phyloP scores from a whole-genome alignment of 306 rosid species.

The Amphicarpaea edgeworthii region DNA sequence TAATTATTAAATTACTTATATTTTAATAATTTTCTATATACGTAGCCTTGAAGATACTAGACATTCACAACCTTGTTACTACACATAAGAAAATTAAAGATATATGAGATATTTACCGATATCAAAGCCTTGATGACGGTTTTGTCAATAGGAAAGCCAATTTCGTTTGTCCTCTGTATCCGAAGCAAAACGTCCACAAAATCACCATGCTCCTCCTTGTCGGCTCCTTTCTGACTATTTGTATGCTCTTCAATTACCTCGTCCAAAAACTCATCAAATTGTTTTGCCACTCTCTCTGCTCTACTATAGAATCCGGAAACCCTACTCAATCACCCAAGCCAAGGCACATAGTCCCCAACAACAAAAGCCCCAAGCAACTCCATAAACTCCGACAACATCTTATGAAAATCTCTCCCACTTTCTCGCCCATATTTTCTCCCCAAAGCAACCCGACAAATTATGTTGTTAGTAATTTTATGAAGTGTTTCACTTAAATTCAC shows the following conservation, averaged over 20 bases:
- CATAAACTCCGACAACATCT: slow-evolving; percentile 43
- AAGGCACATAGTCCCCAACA: slow-evolving; percentile 62
- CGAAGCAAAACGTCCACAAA: slow-evolving; percentile 65
- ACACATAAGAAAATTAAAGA: too few species aligned
- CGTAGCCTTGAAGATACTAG: too few species aligned
- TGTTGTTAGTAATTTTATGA: slow-evolving; percentile 40
- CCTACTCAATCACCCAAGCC: slow-evolving; percentile 56
- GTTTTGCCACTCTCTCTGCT: slow-evolving; percentile 51
- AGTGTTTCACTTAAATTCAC: slow-evolving; percentile 55
- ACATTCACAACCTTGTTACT: too few species aligned
- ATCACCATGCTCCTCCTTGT: slow-evolving; percentile 28
- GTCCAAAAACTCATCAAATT: slow-evolving; percentile 58
- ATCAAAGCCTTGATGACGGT: slow-evolving; percentile 57
- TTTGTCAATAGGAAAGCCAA: slow-evolving; percentile 56
- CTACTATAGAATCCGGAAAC: slow-evolving; percentile 51
- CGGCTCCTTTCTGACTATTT: background rate
- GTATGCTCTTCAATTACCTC: slow-evolving; percentile 59
- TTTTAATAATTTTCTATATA: too few species aligned
- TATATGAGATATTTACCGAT: slow-evolving; percentile 38
- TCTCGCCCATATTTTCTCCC: slow-evolving; percentile 60
- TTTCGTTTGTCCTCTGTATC: slow-evolving; percentile 41
- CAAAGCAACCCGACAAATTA: slow-evolving; percentile 60
- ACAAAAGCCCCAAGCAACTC: slow-evolving; percentile 49
- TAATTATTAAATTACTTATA: too few species aligned
- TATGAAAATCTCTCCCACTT: slow-evolving; percentile 40